Evolutionary conservation across 345 rosid species (phyloP), one percentile per base, ranked within the genome.

Genomic region (Hibiscus tridactylites): DNA sequence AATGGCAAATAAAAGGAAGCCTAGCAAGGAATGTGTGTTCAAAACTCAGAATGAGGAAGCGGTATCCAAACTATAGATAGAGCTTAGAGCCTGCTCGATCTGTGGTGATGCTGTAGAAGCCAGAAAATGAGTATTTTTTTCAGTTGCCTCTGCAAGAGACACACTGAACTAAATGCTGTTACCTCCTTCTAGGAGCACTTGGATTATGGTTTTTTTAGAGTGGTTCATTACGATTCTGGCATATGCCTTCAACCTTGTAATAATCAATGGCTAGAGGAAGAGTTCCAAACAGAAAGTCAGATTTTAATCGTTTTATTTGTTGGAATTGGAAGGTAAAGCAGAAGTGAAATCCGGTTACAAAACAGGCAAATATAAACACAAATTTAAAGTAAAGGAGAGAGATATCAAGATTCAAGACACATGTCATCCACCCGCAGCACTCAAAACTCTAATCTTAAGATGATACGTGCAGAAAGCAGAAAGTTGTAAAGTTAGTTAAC

Each of bases 401-500:
- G 31, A 29, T 29, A 29, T 29, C 50, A 46, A 9, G 50, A 46
- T 9, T 21, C 1, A 21, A 21, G 3, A 21, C 0, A 46, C 31
- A 29, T 24, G 76, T 47, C 67, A 49, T 12, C 57, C 13, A 60
- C 39, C 37, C 17, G 68, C 72, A 70, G 9, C 16, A 8, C 37
- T 29, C 11, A 63, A 74, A 47, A 46, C 73, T 71, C 52, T 5
- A 61, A 42, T 46, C 35, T 1, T 9, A 72, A 72, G 71, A 74
- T 53, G 68, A 44, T 26, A 3, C 6, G 12, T 0, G 9, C 24
- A 46, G 0, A 28, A 61, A 26, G 29, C n/a, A 19, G 31, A 6
- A 6, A 3, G 12, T 2, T 46, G 12, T 46, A 9, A 56, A 44
- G 68, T 80, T 78, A 94, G 60, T 91, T 90, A 68, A 93, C 94